Conservation (phyloP, 2,329 filamentous ascomycete species). For the Pyrenophora graminea region DNA sequence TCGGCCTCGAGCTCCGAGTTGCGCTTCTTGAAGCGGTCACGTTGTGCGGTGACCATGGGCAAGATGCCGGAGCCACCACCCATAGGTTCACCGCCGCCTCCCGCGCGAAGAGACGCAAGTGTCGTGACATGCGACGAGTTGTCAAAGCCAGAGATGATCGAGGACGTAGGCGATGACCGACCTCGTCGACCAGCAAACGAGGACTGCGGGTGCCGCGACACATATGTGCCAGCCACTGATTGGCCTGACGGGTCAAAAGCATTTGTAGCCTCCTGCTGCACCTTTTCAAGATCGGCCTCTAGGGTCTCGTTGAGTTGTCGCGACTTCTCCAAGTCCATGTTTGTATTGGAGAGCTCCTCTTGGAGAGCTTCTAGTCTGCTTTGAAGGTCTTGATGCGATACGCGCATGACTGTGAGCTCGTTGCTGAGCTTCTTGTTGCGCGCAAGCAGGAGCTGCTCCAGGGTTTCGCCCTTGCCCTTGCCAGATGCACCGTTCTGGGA, state of each 20-base stretch:
- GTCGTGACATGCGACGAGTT: conserved; percentile 41
- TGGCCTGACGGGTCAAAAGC: conserved; percentile 82
- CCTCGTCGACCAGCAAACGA: conserved; percentile 59
- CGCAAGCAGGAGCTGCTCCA: conserved; percentile 88
- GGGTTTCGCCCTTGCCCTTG: conserved; percentile 72
- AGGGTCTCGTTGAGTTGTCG: conserved; percentile 84
- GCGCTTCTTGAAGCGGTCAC: conserved; percentile 97
- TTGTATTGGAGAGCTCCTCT: conserved; percentile 80
- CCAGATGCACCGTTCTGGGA: conserved; percentile 55
- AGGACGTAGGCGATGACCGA: conserved; percentile 88
- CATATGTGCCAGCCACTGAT: conserved; percentile 90
- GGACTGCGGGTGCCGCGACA: conserved; percentile 75
- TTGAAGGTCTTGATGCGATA: conserved; percentile 92
- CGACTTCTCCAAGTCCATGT: conserved; percentile 82
- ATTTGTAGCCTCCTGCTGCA: conserved; percentile 84
- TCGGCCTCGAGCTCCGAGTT: conserved; percentile 90
- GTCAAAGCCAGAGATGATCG: conserved; percentile 97
- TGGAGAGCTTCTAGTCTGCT: conserved; percentile 77
- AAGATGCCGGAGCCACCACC: conserved; percentile 85
- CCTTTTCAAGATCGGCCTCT: conserved; percentile 85
- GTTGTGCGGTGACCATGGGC: conserved; percentile 97
- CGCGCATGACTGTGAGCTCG: conserved; percentile 87
- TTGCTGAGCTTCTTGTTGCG: conserved; percentile 97
- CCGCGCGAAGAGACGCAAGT: conserved; percentile 62
- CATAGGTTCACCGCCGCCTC: conserved; percentile 61